A percentile compares a stretch with the other conserved stretches of the same genome.
Evolutionary conservation across 2,329 filamentous ascomycete species (phyloP).

Genomic region (Neonectria neomacrospora): DNA sequence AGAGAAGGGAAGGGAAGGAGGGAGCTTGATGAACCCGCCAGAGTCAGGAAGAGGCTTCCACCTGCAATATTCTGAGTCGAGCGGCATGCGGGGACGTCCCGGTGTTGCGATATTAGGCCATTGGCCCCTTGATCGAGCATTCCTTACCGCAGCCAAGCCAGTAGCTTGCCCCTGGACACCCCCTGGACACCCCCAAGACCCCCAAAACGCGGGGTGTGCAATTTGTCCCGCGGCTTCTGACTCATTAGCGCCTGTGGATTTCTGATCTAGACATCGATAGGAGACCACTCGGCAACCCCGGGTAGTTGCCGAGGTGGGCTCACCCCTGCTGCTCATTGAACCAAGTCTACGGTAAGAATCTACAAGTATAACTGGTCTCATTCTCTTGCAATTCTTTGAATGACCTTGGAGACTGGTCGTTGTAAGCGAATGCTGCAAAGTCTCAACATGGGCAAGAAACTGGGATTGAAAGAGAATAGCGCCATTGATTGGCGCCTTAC

Average conservation of each 20-base stretch:
- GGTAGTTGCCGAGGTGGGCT: not conserved
- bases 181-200: too few relatives aligned
- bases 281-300: not conserved
- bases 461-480: not conserved
- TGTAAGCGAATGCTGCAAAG: too few relatives aligned
- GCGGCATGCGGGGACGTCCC: not conserved
- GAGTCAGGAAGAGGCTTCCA: slow-evolving; percentile 18
- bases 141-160: slow-evolving; percentile 22
- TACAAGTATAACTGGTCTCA: not conserved
- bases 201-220: slow-evolving; percentile 14
- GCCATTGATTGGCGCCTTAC: not conserved
- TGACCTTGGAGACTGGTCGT: too few relatives aligned
- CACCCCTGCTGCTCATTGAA: not conserved
- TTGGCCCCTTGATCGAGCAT: slow-evolving; percentile 14
- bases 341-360: not conserved
- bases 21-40: not conserved
- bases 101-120: not conserved
- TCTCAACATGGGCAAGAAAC: not conserved
- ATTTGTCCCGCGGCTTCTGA: slow-evolving; percentile 19
- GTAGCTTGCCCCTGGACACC: not conserved
- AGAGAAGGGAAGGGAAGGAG: not conserved
- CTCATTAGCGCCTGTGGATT: slow-evolving; percentile 22
- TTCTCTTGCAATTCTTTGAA: not conserved
- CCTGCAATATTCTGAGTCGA: slow-evolving; percentile 22
- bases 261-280: not conserved